Percentiles rank a stretch among this genome's conserved stretches.
These are phyloP conservation scores for Oryza brachyantha DNA, from an alignment of 176 grass and related monocot genomes.

Conservation along the genomic window DNA sequence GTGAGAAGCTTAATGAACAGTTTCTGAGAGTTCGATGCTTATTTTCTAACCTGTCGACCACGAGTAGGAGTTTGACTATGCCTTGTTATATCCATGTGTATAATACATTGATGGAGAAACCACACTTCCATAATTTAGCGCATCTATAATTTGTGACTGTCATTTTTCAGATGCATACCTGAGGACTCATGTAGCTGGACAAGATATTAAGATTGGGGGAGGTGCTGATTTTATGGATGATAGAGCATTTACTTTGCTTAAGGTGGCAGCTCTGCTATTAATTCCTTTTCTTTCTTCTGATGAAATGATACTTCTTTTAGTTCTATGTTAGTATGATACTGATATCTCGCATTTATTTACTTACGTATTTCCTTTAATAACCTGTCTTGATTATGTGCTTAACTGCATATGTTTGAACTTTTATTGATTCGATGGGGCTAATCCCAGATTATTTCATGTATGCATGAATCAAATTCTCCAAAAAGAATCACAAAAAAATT, in stretches of 20 bases:
- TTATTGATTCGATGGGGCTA: background rate
- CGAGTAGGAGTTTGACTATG: background rate
- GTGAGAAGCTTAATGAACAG: slow-evolving; percentile 19
- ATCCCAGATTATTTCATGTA: background rate
- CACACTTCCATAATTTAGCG: background rate
- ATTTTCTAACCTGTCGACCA: background rate
- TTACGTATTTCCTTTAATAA: too few species aligned
- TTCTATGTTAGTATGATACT: background rate
- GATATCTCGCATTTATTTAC: background rate
- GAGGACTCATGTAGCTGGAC: background rate
- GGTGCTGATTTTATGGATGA: background rate
- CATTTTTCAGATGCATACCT: background rate
- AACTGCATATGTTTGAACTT: background rate
- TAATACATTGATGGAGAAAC: background rate
- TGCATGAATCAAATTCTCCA: background rate
- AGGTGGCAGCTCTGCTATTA: background rate
- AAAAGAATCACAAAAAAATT: background rate
- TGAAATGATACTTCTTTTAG: background rate
- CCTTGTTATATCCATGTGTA: background rate
- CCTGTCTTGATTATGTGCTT: background rate
- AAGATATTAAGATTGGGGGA: slow-evolving; percentile 9
- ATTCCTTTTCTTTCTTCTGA: background rate
- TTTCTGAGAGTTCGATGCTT: background rate
- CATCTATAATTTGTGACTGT: background rate
- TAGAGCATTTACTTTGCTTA: background rate